These are phyloP conservation scores for Xylaria flabelliformis DNA, from an alignment of 495 filamentous ascomycete genomes.

Conservation along the genomic window DNA sequence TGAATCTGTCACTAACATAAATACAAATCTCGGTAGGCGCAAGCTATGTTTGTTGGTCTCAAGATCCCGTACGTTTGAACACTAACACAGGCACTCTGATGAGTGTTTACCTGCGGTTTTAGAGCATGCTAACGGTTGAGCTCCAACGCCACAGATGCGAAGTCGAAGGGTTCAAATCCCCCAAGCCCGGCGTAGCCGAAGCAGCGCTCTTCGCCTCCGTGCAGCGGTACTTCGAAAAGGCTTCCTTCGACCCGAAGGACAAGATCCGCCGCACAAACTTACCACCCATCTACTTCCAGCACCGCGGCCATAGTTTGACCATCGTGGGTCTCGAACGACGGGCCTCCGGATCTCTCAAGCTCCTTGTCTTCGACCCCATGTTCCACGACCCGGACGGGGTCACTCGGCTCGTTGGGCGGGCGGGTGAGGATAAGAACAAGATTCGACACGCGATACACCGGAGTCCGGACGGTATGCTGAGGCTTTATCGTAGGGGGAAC, in stretches of 20 bases:
- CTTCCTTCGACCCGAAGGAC: slow-evolving; percentile 43
- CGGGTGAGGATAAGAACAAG: neutral
- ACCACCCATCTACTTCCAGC: slow-evolving; percentile 91
- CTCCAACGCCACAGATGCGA: slow-evolving; percentile 39
- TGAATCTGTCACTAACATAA: neutral
- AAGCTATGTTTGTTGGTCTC: slow-evolving; percentile 76
- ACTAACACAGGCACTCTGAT: neutral
- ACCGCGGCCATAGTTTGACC: slow-evolving; percentile 89
- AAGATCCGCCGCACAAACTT: slow-evolving; percentile 72
- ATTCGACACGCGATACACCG: slow-evolving; percentile 29
- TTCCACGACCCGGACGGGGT: slow-evolving; percentile 74
- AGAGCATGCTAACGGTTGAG: neutral
- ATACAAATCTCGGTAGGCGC: slow-evolving; percentile 60
- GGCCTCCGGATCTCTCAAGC: slow-evolving; percentile 66
- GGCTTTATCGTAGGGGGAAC: slow-evolving; percentile 71
- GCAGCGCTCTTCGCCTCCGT: slow-evolving; percentile 66
- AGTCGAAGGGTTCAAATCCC: slow-evolving; percentile 46
- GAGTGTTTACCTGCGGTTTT: neutral
- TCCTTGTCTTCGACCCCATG: slow-evolving; percentile 91
- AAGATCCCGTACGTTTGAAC: slow-evolving; percentile 63
- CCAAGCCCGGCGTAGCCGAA: slow-evolving; percentile 42
- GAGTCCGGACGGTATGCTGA: slow-evolving; percentile 63
- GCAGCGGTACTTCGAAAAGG: slow-evolving; percentile 73
- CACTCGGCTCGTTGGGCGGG: slow-evolving; percentile 57
- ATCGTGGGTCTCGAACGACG: slow-evolving; percentile 84